These are phyloP conservation scores for Hypoxylon sp. DNA, from an alignment of 2,329 filamentous ascomycete species.

Conservation along the genomic window DNA sequence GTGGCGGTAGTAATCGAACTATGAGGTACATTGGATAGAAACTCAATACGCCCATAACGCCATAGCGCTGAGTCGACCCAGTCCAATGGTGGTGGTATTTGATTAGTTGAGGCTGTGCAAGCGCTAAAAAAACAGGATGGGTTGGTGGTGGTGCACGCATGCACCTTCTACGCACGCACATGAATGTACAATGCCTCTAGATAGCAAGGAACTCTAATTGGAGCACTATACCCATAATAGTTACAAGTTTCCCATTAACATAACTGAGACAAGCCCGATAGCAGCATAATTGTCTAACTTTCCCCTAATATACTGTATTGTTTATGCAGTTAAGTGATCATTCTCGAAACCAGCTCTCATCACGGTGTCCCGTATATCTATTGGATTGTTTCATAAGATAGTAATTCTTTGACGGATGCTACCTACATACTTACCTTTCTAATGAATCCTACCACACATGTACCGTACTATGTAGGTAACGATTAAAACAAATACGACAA, in stretches of 20 bases:
- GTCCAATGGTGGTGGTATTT: slow-evolving; percentile 26
- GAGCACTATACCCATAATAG: neutral
- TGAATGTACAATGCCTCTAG: neutral
- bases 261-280: neutral
- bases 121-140: slow-evolving; percentile 39
- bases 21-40: slow-evolving; percentile 18
- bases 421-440: neutral
- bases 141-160: slow-evolving; percentile 11
- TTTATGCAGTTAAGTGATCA: slow-evolving; percentile 7
- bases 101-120: slow-evolving; percentile 42
- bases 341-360: slow-evolving; percentile 18
- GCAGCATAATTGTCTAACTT: slow-evolving; percentile 9
- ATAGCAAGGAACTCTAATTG: slow-evolving; percentile 5
- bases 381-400: slow-evolving; percentile 19
- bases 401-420: neutral
- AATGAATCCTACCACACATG: neutral
- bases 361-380: slow-evolving; percentile 3
- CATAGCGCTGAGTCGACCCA: slow-evolving; percentile 28
- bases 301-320: neutral
- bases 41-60: slow-evolving; percentile 3
- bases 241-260: slow-evolving; percentile 10
- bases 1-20: slow-evolving; percentile 22
- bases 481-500: slow-evolving; percentile 1
- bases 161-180: slow-evolving; percentile 11
- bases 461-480: too few relatives aligned